Evolutionary conservation across 441 rosid species (phyloP).

Genomic region (Caryocar brasiliense): DNA sequence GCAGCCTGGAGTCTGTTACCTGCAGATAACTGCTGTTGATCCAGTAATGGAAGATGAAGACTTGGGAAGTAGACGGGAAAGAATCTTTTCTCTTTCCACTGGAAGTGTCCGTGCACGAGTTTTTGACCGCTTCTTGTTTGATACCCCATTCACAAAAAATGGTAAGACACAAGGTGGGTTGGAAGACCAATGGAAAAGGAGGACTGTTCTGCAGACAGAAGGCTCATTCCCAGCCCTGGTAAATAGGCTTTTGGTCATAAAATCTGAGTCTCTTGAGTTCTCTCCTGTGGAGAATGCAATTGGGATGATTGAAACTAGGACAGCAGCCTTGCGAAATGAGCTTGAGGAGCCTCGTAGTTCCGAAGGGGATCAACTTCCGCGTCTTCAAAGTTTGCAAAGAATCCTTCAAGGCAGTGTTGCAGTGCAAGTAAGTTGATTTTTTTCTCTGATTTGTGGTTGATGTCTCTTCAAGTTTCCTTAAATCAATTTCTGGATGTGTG

Average conservation of each 20-base stretch:
- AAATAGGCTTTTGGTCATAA: conserved; percentile 75
- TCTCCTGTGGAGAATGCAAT: conserved; percentile 98
- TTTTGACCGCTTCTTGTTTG: conserved; percentile 94
- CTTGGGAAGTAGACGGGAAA: conserved; percentile 92
- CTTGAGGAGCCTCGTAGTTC: conserved; percentile 99
- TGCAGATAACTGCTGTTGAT: conserved; percentile 96
- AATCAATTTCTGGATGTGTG: neutral
- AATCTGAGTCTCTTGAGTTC: conserved; percentile 94
- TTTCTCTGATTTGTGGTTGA: neutral
- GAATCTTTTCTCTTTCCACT: conserved; percentile 89
- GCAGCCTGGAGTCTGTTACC: conserved; percentile 89
- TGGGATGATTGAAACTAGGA: conserved; percentile 97
- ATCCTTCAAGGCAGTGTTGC: conserved; percentile 99
- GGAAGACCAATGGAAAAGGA: conserved; percentile 99
- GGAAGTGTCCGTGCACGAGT: conserved; percentile 92
- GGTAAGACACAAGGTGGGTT: conserved; percentile 98
- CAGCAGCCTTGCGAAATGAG: conserved; percentile 86
- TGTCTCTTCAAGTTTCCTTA: neutral
- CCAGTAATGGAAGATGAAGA: conserved; percentile 99
- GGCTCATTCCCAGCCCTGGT: conserved; percentile 99
- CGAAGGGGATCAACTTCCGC: conserved; percentile 94
- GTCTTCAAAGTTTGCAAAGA: conserved; percentile 94
- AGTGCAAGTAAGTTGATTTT: conserved; percentile 61
- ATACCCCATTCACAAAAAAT: conserved; percentile 93
- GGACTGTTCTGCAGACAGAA: conserved; percentile 84